A percentile compares a stretch with the other conserved stretches of the same genome.
These are phyloP conservation scores for Areca catechu DNA, from an alignment of 176 grass and related monocot species.

Conservation along the genomic window DNA sequence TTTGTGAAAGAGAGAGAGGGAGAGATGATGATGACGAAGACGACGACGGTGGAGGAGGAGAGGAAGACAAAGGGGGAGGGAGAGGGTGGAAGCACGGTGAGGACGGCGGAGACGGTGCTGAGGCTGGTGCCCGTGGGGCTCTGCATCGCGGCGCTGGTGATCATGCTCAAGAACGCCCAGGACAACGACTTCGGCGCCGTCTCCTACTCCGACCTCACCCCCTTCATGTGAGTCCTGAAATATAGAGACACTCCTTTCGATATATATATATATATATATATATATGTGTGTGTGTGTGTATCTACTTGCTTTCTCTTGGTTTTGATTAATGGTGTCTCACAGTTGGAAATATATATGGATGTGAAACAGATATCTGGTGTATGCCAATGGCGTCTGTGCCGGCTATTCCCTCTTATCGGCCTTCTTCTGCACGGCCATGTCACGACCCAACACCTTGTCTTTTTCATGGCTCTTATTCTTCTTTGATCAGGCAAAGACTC, in stretches of 20 bases:
- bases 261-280: too few relatives aligned
- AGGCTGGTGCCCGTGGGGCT: slow-evolving; percentile 61
- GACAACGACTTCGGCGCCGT: slow-evolving; percentile 68
- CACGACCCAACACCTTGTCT: slow-evolving; percentile 36
- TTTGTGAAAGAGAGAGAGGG: too few relatives aligned
- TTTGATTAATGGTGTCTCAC: too few relatives aligned
- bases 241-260: too few relatives aligned
- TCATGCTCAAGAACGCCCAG: slow-evolving; percentile 75
- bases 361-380: slow-evolving; percentile 56
- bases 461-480: slow-evolving; percentile 75
- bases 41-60: background rate
- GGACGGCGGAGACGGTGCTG: slow-evolving; percentile 60
- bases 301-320: too few relatives aligned
- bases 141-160: slow-evolving; percentile 61
- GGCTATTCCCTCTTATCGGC: slow-evolving; percentile 62
- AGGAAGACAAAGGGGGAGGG: slow-evolving; percentile 36
- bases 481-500: slow-evolving; percentile 58
- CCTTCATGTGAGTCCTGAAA: slow-evolving; percentile 46
- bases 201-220: slow-evolving; percentile 73
- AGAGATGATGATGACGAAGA: background rate
- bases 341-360: background rate
- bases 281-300: too few relatives aligned
- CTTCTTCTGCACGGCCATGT: slow-evolving; percentile 64
- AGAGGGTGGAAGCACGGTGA: slow-evolving; percentile 12
- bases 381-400: slow-evolving; percentile 74